Percentiles rank a stretch among this genome's conserved stretches.
Evolutionary conservation across 1,139 yeast genomes (phyloP).

Genomic region (Debaryomyces coudertii): DNA sequence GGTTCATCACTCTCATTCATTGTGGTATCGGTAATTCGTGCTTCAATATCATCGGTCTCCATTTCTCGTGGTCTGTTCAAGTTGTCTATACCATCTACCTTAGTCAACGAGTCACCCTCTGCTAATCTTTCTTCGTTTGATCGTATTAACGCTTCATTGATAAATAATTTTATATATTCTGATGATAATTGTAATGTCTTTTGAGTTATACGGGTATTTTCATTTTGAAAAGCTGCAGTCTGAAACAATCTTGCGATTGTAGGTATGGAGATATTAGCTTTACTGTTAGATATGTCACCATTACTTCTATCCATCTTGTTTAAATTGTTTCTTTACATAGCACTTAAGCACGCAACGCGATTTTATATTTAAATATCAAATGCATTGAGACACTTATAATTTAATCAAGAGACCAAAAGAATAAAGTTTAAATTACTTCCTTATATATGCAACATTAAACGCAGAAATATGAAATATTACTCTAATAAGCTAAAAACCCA

Average conservation of each 20-base stretch:
- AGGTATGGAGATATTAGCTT: slow-evolving; percentile 32
- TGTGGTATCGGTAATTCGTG: slow-evolving; percentile 22
- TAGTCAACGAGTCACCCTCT: slow-evolving; percentile 31
- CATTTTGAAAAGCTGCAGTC: slow-evolving; percentile 52
- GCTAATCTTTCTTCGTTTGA: slow-evolving; percentile 55
- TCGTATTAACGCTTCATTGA: slow-evolving; percentile 64
- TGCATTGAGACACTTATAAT: neutral
- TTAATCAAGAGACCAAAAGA: neutral
- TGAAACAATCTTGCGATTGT: slow-evolving; percentile 61
- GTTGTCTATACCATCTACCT: slow-evolving; percentile 40
- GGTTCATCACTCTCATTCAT: slow-evolving; percentile 18
- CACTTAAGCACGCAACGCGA: neutral
- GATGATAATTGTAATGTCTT: slow-evolving; percentile 53
- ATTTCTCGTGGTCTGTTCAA: slow-evolving; percentile 17
- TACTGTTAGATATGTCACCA: neutral
- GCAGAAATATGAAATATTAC: slow-evolving; percentile 1
- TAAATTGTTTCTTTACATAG: neutral
- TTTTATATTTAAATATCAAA: neutral
- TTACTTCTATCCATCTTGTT: neutral
- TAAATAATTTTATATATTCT: slow-evolving; percentile 61
- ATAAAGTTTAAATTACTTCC: neutral
- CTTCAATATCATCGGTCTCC: slow-evolving; percentile 22
- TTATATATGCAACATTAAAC: neutral
- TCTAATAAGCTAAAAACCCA: slow-evolving; percentile 2
- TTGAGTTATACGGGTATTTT: slow-evolving; percentile 51